Base-by-base conservation (phyloP, 1,139 yeast species). In the Trichomonascaceae sp. region DNA sequence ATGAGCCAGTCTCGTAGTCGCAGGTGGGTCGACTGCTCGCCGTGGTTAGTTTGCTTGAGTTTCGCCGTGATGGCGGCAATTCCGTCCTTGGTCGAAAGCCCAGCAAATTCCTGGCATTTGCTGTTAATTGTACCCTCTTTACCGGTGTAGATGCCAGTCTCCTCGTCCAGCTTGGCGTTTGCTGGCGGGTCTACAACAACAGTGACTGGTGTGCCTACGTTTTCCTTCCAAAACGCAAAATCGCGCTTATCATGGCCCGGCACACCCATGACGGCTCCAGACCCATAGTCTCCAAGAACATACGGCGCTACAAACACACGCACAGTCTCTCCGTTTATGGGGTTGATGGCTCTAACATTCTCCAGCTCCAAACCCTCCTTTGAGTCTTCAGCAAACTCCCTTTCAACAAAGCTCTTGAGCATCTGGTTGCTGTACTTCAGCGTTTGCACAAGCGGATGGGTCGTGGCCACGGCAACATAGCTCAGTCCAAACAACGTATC, bases 241-340 rank as follows among this genome's bases (percentile, higher is more conserved):
- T 89, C 98, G 40, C 97, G 67, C 30, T 64, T 62, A 52, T 89
- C 97, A 54, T 87, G 97, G 0, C 79, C 95, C 2, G 98, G 98
- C 48, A 93, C 82, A 1, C 98, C 98, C 97, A 89, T 87, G 0
- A 89, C 97, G 1, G 95, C 93, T 30, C 94, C 94, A 42, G 71
- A 71, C 0, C 96, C 97, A 51, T 87, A 87, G 4, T 69, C 62
- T 4, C 80, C 74, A 26, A 87, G 55, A 1, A 89, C 97, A 55
- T 85, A 89, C 0, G 96, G 94, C 0, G 97, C 95, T 2, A 69
- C 87, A 60, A 71, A 89, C 0, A 89, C 74, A 0, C 96, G 96
- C 4, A 87, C 43, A 0, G 40, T 39, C 1, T 42, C 41, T 1
- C 57, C 51, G 2, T 52, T 52, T 2, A 87, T 54, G 1, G 97